Conservation (phyloP, 345 rosid species). For the Hypericum androsaemum region DNA sequence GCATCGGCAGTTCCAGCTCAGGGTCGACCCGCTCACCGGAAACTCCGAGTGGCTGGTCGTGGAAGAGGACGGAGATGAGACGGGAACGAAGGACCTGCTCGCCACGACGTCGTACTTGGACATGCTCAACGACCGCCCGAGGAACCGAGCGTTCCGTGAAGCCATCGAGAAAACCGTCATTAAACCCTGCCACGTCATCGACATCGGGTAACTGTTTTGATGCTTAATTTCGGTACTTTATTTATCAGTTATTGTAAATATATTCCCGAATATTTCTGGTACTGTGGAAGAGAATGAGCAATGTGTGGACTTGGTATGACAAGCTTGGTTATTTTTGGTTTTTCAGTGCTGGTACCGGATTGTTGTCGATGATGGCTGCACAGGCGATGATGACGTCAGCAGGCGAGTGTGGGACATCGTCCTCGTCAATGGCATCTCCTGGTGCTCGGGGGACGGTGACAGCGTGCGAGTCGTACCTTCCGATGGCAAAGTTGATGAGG, state of each 20-base stretch:
- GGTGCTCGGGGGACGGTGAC: conserved; percentile 40
- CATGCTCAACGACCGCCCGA: conserved; percentile 59
- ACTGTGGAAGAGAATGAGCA: neutral
- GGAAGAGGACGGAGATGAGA: conserved; percentile 28
- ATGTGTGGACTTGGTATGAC: neutral
- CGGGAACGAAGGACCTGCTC: conserved; percentile 21
- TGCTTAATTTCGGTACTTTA: neutral
- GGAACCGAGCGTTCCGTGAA: conserved; percentile 44
- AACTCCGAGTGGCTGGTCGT: conserved; percentile 60
- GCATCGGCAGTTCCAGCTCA: conserved; percentile 51
- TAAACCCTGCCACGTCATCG: conserved; percentile 74
- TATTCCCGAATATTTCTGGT: neutral
- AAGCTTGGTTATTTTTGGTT: neutral
- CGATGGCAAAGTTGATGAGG: conserved; percentile 85
- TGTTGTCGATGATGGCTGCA: conserved; percentile 93
- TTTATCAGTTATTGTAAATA: neutral
- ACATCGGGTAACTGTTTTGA: conserved; percentile 52
- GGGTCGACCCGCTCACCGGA: conserved; percentile 50
- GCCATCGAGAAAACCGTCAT: conserved; percentile 54
- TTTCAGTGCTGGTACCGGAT: conserved; percentile 87
- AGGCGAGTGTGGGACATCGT: conserved; percentile 11
- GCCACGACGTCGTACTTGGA: conserved; percentile 61
- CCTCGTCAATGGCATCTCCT: conserved; percentile 1
- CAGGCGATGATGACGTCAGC: conserved; percentile 53
- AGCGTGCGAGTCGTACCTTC: conserved; percentile 89